Conservation (phyloP, 805 yeast species). For the Citeromyces matritensis region DNA sequence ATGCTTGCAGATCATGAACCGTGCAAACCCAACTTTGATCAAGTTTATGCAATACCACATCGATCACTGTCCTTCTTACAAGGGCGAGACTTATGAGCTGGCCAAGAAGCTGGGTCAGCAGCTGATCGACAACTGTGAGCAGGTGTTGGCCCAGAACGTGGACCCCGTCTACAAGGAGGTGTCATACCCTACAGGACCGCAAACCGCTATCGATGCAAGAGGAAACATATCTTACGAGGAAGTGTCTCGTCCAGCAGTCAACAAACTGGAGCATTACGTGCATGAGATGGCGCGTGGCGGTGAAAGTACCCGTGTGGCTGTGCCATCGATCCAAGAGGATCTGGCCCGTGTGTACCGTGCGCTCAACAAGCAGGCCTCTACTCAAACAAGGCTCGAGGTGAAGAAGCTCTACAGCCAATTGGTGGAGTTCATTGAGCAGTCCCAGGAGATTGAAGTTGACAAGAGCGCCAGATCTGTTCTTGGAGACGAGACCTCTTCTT, state of each 20-base stretch:
- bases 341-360: constrained; percentile 72
- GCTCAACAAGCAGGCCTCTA: constrained; percentile 59
- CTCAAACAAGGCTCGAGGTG: constrained; percentile 54
- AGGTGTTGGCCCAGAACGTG: constrained; percentile 41
- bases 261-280: constrained; percentile 92
- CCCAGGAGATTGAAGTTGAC: constrained; percentile 57
- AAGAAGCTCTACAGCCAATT: constrained; percentile 59
- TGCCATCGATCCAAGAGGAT: constrained; percentile 77
- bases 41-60: constrained; percentile 93
- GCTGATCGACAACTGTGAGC: constrained; percentile 89
- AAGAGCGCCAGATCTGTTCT: constrained; percentile 41
- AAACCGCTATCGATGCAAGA: constrained; percentile 73
- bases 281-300: constrained; percentile 95
- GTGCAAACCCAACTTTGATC: constrained; percentile 85
- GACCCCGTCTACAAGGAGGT: constrained; percentile 96
- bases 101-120: constrained; percentile 87
- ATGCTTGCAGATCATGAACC: constrained; percentile 95
- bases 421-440: constrained; percentile 50
- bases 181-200: constrained; percentile 88
- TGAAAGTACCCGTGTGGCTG: constrained; percentile 50
- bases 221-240: constrained; percentile 82
- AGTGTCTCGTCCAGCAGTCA: constrained; percentile 75
- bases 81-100: constrained; percentile 86
- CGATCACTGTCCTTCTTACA: constrained; percentile 69
- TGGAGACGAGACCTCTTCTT: constrained; percentile 26